Evolutionary conservation across 1,284 basidiomycete species (phyloP), one percentile per base, ranked within the genome.

Genomic region (Boletus smithii): DNA sequence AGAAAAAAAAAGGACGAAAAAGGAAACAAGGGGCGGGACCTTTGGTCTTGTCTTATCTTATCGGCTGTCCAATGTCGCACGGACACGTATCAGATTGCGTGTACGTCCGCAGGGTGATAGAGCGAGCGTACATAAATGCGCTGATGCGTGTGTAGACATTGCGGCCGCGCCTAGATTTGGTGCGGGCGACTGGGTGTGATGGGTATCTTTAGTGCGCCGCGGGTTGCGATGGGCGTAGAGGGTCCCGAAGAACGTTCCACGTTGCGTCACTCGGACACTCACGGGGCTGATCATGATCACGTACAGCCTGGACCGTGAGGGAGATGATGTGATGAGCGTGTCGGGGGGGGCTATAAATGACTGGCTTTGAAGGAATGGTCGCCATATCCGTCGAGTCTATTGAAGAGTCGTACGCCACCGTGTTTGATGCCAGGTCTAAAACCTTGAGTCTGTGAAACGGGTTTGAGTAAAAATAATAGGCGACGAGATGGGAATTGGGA

Each of bases 21-120:
- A 45, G 59, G 51, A 45, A 60, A 58, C 5, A 8, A 46, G 33
- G 35, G 33, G 27, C 31, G 44, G 55, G 24, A 31, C 4, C 17
- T 35, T 47, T 56, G 29, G n/a, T n/a, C 24, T 61, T 54, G 62
- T 63, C 59, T 61, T 65, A 65, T 61, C 59, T 61, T 65, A 61
- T 61, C 59, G 20, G 24, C 24, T 23, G 27, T 4, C 62, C 58
- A 65, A 57, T 62, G 34, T 42, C 20, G 34, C 14, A 24, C 1
- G 41, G 50, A 57, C 62, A 61, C 62, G 59, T 65, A 63, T 48
- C 44, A 3, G 30, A 44, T 55, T 47, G 49, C 47, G 48, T 50
- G 45, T 42, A 22, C 37, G 42, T 27, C 32, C 22, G 33, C 13
- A 27, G 27, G 60, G 58, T 16, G 47, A 57, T 63, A 65, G 45